Evolutionary conservation across 352 stramenopile genomes (phyloP).

Genomic region (Thraustotheca clavata): DNA sequence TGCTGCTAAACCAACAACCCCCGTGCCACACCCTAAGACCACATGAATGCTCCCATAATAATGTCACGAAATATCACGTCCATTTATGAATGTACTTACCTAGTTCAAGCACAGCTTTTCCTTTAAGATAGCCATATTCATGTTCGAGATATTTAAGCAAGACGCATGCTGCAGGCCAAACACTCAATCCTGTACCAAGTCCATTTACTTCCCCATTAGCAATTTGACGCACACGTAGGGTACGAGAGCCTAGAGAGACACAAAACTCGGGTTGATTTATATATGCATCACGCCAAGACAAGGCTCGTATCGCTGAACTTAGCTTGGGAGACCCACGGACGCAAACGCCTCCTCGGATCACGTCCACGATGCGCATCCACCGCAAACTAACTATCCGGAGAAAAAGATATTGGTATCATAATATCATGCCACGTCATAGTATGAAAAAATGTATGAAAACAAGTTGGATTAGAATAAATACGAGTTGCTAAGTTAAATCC

Average conservation of each 20-base stretch:
- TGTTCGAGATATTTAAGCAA: slow-evolving; percentile 73
- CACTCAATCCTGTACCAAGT: slow-evolving; percentile 67
- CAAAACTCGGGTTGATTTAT: slow-evolving; percentile 59
- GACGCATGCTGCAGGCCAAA: slow-evolving; percentile 76
- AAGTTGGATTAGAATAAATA: no score
- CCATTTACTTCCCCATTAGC: slow-evolving; percentile 73
- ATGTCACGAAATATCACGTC: neutral
- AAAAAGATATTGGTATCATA: no score
- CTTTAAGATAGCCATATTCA: slow-evolving; percentile 23
- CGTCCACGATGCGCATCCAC: neutral
- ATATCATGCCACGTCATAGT: no score
- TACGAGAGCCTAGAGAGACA: slow-evolving; percentile 31
- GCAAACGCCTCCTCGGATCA: neutral
- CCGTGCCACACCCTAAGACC: slow-evolving; percentile 56
- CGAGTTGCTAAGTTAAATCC: neutral
- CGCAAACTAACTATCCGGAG: no score
- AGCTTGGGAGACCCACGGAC: slow-evolving; percentile 5
- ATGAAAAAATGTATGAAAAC: no score
- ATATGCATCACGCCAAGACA: slow-evolving; percentile 66
- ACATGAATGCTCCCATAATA: neutral
- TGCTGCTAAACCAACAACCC: slow-evolving; percentile 82
- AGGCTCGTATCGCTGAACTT: slow-evolving; percentile 32
- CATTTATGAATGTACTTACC: slow-evolving; percentile 33
- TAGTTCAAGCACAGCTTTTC: slow-evolving; percentile 80
- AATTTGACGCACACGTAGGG: slow-evolving; percentile 59